Evolutionary conservation across 208 protist species (phyloP), one percentile per base, ranked within the genome.

Genomic region (Entamoeba histolytica): DNA sequence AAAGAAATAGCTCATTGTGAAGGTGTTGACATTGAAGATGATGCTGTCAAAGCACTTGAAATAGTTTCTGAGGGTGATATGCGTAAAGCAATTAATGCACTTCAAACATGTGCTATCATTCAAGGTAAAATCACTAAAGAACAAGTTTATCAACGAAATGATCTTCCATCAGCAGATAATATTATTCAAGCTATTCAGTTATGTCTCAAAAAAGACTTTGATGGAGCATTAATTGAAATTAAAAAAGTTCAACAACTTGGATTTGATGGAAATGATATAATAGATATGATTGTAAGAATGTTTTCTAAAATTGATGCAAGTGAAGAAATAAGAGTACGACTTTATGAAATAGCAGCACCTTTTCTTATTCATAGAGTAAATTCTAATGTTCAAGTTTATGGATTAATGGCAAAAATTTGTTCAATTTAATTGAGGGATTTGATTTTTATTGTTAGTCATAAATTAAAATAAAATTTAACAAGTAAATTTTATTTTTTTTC

Each of bases 141-240:
- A n/a, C 99, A 99, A 95, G 98, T 99, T 8, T 99, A 98, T 92
- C 99, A 99, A 95, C 98, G 98, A 2, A 99, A 97, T 95, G 98
- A 99, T 93, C 97, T 98, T 94, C 98, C 98, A 28, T 87, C 61
- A 87, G 61, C 61, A 8, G 61, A 87, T 87, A 35, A 31, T 12
- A 87, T 87, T n/a, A 39, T 87, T 8, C 17, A 87, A n/a, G 61
- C 61, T 8, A 39, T 87, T 28, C 31, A 28, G 17, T 39, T 39
- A 31, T 87, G 61, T 87, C 28, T 87, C 7, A 87, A 87, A 14
- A 87, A 87, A 35, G 31, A 87, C 1, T 87, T 31, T 87, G 61
- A 87, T 35, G 0, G 8, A 3, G 61, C 61, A 28, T 8, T 87
- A 31, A 35, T 31, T 87, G 61, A 87, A 87, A 35, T 87, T 4